Base-by-base conservation (phyloP, 257 asterid genomes). In the Salvia hispanica region DNA sequence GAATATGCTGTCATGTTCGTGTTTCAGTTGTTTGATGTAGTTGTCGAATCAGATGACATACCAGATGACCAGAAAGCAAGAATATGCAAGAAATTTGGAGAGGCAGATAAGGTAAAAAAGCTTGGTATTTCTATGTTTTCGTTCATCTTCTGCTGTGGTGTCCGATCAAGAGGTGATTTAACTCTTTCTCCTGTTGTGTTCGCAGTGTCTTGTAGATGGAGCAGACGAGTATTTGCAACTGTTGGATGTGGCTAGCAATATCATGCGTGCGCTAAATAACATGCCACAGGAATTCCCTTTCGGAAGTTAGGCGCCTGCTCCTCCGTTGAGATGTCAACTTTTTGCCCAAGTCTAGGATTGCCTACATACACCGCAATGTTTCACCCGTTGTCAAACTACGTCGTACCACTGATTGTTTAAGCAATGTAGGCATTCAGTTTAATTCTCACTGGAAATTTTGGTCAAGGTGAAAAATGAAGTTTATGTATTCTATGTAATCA, bases 181-280 rank as follows among this genome's bases (percentile, higher is more conserved):
- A 25, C 37, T 9, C 15, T 1, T 3, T 15, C 33, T 74, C 39
- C 6, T 57, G 39, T 62, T 67, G 57, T 58, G 56, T 73, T 62
- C 69, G 80, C 92, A 93, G 99, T 72, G 92, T 71, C 96, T 90
- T 65, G 79, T 83, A 40, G 98, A 90, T 39, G 96, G 99, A 75
- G 99, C 97, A 33, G 99, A 93, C 39, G 99, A 90, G 79, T 93
- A 93, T 71, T 62, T 93, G 78, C 99, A 93, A 76, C 84, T 93
- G 75, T 76, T 93, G 86, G 97, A 86, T 70, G 96, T 82, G 53
- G 89, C 96, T 8, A 78, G 99, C 84, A 88, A 42, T 70, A 77
- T 74, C 0, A 80, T 88, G 85, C 92, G 85, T 15, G 95, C 95
- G 2, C 65, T 90, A 67, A 66, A 67, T 59, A 79, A 86, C 74